phyloP scores from a whole-genome alignment of 192 early-diverging fungal species.

The Paraglomus occultum region DNA sequence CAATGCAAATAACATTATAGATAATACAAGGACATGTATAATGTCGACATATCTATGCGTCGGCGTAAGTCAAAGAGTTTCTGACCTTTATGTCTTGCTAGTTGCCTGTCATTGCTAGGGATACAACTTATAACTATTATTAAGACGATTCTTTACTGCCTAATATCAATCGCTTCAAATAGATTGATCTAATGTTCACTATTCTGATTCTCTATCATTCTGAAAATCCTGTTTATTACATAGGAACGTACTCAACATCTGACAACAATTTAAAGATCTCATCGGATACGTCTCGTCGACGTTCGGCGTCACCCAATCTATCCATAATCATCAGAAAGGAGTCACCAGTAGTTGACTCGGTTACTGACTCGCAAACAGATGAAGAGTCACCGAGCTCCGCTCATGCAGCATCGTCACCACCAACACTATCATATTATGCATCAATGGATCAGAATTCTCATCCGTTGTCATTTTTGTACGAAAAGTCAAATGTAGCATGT shows the following conservation, averaged over 20 bases:
- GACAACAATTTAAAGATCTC: too few species aligned
- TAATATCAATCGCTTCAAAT: constrained; percentile 13
- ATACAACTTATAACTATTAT: neutral
- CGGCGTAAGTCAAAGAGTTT: constrained; percentile 26
- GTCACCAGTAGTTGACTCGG: constrained; percentile 32
- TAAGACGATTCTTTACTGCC: neutral
- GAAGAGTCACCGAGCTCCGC: constrained; percentile 28
- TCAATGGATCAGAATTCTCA: constrained; percentile 36
- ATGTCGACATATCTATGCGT: neutral
- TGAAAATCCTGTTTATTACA: too few species aligned
- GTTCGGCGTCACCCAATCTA: constrained; percentile 21
- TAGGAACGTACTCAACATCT: too few species aligned
- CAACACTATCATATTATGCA: constrained; percentile 33
- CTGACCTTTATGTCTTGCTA: constrained; percentile 32
- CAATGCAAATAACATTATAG: neutral
- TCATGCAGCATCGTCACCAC: constrained; percentile 36
- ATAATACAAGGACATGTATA: neutral
- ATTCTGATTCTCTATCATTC: neutral
- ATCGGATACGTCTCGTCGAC: neutral
- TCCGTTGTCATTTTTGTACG: constrained; percentile 32
- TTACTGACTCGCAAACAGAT: constrained; percentile 42
- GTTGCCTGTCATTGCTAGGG: neutral
- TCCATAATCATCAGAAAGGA: constrained; percentile 20
- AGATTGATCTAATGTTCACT: constrained; percentile 1
- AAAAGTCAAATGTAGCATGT: constrained; percentile 18